Base-by-base conservation (phyloP, 257 asterid species). In the Scutellaria minor region DNA sequence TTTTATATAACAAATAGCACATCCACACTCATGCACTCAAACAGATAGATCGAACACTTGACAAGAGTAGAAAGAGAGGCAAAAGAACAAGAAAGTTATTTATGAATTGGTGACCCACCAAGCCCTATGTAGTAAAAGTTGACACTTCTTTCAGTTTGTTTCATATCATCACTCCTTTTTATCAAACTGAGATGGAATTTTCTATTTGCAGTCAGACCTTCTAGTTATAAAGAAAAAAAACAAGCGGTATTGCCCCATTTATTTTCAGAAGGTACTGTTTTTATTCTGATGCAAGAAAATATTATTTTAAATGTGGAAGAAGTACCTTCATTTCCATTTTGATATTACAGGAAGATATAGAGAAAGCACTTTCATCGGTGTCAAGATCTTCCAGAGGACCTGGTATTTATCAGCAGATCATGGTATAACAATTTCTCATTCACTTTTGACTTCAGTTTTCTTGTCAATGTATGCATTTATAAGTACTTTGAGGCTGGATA, bases 161-260 rank as follows among this genome's bases (percentile, higher is more conserved):
- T 22, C 54, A 24, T 45, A n/a, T 63, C 20, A 20, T 24, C 46
- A 63, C 70, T 44, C 64, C 12, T 70, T 65, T 68, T 42, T 56
- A 15, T 75, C 71, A 10, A 59, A 62, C 41, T 66, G 75, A 51
- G 56, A 15, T 11, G 6, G 27, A 47, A 10, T 68, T 61, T 67
- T 56, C n/a, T 39, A 62, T 74, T 42, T 86, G 81, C 87, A 94
- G 99, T 94, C 99, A 5, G 97, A 94, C 72, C 98, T 92, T 73
- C 92, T 94, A 13, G 92, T 92, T 61, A 86, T 87, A 77, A 92
- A 92, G 90, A 94, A 84, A 77, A 87, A 76, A 65, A 85, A 83
- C 69, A 79, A 81, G 83, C 91, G 92, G 31, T 94, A 88, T 77
- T 85, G 86, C 74, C 99, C 98, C 70, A 84, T 91, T 73, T 94